phyloP scores from a whole-genome alignment of 108 stramenopile genomes.

The Thalassiosira profunda region DNA sequence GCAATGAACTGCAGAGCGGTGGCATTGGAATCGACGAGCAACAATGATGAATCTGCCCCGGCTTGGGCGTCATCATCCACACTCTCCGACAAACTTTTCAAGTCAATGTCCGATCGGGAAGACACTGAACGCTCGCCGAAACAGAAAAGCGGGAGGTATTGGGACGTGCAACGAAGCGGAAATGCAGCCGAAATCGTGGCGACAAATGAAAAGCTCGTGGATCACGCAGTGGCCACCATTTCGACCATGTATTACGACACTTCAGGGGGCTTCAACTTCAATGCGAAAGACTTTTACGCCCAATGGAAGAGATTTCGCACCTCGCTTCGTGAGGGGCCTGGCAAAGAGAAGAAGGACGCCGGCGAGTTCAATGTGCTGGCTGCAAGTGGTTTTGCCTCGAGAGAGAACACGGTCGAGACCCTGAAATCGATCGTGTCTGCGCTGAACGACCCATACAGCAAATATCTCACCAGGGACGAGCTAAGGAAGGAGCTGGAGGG shows the following conservation, averaged over 20 bases:
- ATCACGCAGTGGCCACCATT: constrained; percentile 80
- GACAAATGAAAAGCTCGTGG: constrained; percentile 75
- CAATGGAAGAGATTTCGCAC: constrained; percentile 60
- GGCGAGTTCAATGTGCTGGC: not conserved
- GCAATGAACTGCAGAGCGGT: constrained; percentile 3
- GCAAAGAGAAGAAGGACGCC: not conserved
- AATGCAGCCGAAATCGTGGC: constrained; percentile 15
- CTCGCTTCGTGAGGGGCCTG: not conserved
- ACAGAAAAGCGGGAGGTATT: constrained; percentile 32
- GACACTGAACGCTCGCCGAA: constrained; percentile 2
- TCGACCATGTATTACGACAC: constrained; percentile 86
- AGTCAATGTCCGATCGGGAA: constrained; percentile 12
- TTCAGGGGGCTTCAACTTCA: constrained; percentile 71
- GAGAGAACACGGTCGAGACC: constrained; percentile 63
- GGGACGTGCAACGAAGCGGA: constrained; percentile 33
- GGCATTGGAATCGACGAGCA: constrained; percentile 9
- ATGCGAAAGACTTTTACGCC: constrained; percentile 61
- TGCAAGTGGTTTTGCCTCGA: constrained; percentile 43
- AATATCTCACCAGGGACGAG: constrained; percentile 83
- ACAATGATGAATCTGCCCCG: constrained; percentile 12
- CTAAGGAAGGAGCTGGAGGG: constrained; percentile 53
- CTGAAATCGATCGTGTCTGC: constrained; percentile 67
- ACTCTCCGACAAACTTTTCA: constrained; percentile 7
- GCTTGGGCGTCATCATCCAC: constrained; percentile 11
- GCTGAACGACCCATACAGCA: constrained; percentile 77